Base-by-base conservation (phyloP, 2,329 filamentous ascomycete genomes). In the Penicillium hesseltinei region DNA sequence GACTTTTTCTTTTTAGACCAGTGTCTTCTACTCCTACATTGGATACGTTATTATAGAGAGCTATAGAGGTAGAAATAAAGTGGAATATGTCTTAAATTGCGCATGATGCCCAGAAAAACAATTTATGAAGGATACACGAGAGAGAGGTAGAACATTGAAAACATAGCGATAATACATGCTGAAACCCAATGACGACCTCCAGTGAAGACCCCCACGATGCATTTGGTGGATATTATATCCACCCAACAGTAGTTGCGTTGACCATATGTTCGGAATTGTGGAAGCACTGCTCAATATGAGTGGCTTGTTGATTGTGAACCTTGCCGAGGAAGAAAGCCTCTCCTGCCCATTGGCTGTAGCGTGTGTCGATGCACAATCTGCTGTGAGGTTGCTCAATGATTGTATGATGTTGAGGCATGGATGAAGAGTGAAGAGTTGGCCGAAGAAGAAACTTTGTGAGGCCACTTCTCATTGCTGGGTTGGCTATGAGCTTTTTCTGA, bases 11-110 rank as follows among this genome's bases (percentile, higher is more conserved):
- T 23, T 33, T n/a, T 17, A 21, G 19, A 23, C 33, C 8, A 42
- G n/a, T 23, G 13, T 31, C 23, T 50, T 47, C 25, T 56, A 59
- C 31, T 59, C 53, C 2, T 56, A 59, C 1, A 55, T 38, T 13
- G 52, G n/a, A 31, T 45, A 31, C 17, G 3, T 15, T 19, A 19
- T 9, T 11, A 5, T 4, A 25, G 7, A 25, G 7, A 15, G n/a
- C 3, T 19, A 4, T 19, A 19, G 11, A 29, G 5, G 27, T 10
- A n/a, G 42, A 29, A 19, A 7, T 8, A 17, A 27, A 15, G 15
- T 27, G 23, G 21, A 43, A 15, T 23, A 23, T 42, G 39, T 17
- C 40, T 43, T 43, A 4, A 17, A 27, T 43, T n/a, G 15, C 15
- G 0, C 15, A 13, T 43, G 13, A 17, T 42, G 13, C 40, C 17